A percentile compares a stretch with the other conserved stretches of the same genome.
Evolutionary conservation across 2,329 filamentous ascomycete species (phyloP).

Genomic region (Pochonia chlamydosporia): DNA sequence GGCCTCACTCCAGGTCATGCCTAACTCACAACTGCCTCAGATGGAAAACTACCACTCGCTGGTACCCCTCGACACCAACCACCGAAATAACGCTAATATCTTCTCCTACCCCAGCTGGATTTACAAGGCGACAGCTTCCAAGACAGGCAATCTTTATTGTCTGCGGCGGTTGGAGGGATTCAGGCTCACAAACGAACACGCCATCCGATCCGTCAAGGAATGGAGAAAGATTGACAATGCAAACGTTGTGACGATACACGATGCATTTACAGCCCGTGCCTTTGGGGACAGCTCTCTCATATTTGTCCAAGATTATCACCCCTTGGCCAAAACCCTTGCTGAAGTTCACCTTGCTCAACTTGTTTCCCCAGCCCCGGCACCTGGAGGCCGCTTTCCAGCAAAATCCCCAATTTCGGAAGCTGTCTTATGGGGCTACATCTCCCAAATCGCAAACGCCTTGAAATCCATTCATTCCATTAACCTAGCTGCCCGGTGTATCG

Average conservation of each 20-base stretch:
- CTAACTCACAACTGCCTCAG: conserved; percentile 67
- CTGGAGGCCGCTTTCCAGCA: conserved; percentile 38
- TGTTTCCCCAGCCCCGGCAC: conserved; percentile 26
- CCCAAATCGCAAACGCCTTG: conserved; percentile 83
- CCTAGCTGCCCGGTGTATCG: conserved; percentile 79
- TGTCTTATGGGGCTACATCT: conserved; percentile 84
- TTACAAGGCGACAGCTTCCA: conserved; percentile 87
- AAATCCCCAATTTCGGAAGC: conserved; percentile 58
- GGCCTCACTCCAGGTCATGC: conserved; percentile 76
- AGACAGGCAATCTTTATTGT: conserved; percentile 84
- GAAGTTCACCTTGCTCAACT: conserved; percentile 78
- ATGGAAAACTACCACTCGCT: conserved; percentile 90
- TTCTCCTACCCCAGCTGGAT: conserved; percentile 92
- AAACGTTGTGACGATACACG: conserved; percentile 78
- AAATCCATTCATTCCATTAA: conserved; percentile 77
- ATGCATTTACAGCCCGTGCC: conserved; percentile 86
- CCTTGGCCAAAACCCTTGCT: conserved; percentile 80
- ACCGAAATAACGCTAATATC: conserved; percentile 69
- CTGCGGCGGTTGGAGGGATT: conserved; percentile 84
- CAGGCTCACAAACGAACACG: conserved; percentile 80
- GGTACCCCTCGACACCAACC: conserved; percentile 77
- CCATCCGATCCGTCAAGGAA: conserved; percentile 76
- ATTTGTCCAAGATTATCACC: conserved; percentile 90
- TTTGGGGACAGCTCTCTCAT: conserved; percentile 95
- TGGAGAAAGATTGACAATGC: conserved; percentile 84